These are phyloP conservation scores for Myxozyma nipponensis DNA, from an alignment of 805 yeast genomes.

Conservation along the genomic window DNA sequence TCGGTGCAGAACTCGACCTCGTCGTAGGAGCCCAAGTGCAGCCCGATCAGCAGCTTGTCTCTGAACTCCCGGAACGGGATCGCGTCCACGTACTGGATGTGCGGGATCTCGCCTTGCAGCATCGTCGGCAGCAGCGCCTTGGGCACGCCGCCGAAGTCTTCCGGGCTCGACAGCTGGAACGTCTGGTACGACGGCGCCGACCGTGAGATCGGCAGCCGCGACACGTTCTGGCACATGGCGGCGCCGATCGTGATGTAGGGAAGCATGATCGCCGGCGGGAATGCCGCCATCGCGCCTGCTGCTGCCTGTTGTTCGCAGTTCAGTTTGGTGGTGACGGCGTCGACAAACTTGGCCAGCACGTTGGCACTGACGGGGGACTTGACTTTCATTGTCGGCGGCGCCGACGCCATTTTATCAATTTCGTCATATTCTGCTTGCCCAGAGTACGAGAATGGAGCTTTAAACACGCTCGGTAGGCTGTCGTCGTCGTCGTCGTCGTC, in stretches of 20 bases:
- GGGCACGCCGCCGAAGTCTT: constrained; percentile 2
- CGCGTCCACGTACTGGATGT: constrained; percentile 22
- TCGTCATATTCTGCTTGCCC: no score
- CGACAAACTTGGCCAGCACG: neutral
- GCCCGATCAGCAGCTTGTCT: constrained; percentile 10
- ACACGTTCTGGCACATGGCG: constrained; percentile 19
- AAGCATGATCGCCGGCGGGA: constrained; percentile 6
- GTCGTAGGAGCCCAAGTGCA: constrained; percentile 14
- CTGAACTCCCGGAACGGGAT: constrained; percentile 17
- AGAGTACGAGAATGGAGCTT: neutral
- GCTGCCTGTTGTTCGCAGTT: neutral
- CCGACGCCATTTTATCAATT: no score
- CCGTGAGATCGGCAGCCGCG: constrained; percentile 7
- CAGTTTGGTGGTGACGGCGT: neutral
- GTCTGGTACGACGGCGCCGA: constrained; percentile 16
- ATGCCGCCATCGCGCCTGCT: neutral
- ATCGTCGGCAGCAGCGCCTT: constrained; percentile 14
- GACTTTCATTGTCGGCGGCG: no score
- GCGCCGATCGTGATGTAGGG: constrained; percentile 10
- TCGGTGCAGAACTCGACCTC: constrained; percentile 22
- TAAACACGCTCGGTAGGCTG: neutral
- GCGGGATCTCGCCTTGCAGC: constrained; percentile 17
- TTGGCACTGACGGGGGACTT: no score
- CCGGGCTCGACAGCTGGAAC: constrained; percentile 5
- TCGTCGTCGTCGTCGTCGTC: neutral